phyloP scores from a whole-genome alignment of 2,329 filamentous ascomycete genomes.

The Microascus cirrosus region DNA sequence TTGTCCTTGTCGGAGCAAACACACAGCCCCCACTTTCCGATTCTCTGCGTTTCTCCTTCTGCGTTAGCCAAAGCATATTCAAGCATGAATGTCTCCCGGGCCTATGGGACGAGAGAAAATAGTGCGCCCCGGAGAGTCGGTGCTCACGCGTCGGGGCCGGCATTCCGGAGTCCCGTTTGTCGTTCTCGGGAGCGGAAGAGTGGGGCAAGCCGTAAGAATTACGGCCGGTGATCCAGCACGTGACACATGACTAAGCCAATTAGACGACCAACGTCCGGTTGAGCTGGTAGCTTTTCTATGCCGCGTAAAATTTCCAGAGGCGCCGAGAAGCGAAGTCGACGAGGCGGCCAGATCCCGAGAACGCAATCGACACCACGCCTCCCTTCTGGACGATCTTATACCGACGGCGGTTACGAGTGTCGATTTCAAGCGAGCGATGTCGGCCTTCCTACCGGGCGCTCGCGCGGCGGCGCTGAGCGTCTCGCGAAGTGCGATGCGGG shows the following conservation, averaged over 20 bases:
- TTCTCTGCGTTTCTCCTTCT: too few species aligned
- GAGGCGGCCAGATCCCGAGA: not conserved
- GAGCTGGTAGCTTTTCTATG: not conserved
- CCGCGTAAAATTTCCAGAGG: not conserved
- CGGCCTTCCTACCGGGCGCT: constrained; percentile 2
- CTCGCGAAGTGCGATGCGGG: not conserved
- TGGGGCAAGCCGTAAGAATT: too few species aligned
- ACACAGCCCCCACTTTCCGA: too few species aligned
- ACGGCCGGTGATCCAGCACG: not conserved
- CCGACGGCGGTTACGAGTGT: not conserved
- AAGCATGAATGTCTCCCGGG: too few species aligned
- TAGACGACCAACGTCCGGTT: not conserved
- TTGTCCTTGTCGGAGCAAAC: too few species aligned
- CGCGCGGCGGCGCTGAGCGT: not conserved
- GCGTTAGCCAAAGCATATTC: too few species aligned
- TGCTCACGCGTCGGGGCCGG: too few species aligned
- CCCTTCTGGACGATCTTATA: not conserved
- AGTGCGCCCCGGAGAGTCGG: too few species aligned
- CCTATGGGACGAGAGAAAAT: too few species aligned
- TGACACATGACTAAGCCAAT: not conserved
- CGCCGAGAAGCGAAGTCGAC: not conserved
- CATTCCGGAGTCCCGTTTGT: not conserved
- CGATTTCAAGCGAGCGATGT: constrained; percentile 1
- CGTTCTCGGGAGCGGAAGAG: not conserved
- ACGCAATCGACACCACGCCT: not conserved